Evolutionary conservation across 495 filamentous ascomycete genomes (phyloP).

Genomic region (Ascodesmis nigricans): DNA sequence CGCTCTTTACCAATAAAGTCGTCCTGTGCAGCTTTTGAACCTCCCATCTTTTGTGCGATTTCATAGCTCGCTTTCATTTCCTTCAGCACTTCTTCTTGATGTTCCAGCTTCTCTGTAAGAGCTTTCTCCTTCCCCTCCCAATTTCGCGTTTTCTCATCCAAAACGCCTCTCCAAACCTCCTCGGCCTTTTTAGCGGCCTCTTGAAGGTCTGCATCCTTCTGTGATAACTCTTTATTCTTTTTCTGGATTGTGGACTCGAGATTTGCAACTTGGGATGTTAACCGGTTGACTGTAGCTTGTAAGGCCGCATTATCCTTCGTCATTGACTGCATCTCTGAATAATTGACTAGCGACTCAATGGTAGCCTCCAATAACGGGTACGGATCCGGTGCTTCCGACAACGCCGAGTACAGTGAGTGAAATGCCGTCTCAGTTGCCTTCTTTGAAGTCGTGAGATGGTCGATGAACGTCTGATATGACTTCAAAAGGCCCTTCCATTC

Average conservation of each 20-base stretch:
- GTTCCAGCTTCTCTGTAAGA: conserved; percentile 80
- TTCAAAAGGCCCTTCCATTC: conserved; percentile 83
- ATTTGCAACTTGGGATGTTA: conserved; percentile 47
- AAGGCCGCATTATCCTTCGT: conserved; percentile 69
- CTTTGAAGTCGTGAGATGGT: conserved; percentile 79
- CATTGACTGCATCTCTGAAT: conserved; percentile 26
- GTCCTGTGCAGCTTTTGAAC: conserved; percentile 21
- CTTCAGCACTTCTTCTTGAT: conserved; percentile 74
- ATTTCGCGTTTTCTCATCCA: conserved; percentile 86
- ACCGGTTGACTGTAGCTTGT: conserved; percentile 49
- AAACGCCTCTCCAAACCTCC: conserved; percentile 70
- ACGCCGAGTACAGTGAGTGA: conserved; percentile 69
- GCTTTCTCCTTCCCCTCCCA: conserved; percentile 88
- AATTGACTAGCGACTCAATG: conserved; percentile 52
- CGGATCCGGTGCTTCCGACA: conserved; percentile 90
- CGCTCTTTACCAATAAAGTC: conserved; percentile 35
- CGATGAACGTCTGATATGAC: conserved; percentile 93
- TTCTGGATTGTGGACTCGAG: conserved; percentile 43
- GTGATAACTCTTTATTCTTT: conserved; percentile 19
- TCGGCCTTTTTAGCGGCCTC: conserved; percentile 61
- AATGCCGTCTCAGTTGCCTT: conserved; percentile 83
- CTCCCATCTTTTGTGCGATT: conserved; percentile 70
- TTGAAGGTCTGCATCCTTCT: conserved; percentile 52
- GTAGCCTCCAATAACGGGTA: conserved; percentile 93
- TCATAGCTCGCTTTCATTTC: conserved; percentile 95